phyloP scores from a whole-genome alignment of 192 early-diverging fungal genomes.

The Coemansia sp. region DNA sequence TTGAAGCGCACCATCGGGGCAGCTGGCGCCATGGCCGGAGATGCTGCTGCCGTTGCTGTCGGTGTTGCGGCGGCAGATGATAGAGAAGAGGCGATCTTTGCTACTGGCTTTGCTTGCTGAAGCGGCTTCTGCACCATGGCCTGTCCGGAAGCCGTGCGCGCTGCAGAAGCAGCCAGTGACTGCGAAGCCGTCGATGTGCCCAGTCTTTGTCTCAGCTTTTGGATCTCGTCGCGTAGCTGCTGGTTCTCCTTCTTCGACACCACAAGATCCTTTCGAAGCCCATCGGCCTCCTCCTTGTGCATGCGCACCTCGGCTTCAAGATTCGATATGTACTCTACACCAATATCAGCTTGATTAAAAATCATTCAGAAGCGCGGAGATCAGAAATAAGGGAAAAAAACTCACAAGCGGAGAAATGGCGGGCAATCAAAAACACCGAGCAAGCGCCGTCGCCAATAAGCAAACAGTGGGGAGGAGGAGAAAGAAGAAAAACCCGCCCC shows the following conservation, averaged over 20 bases:
- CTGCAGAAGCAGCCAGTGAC: neutral
- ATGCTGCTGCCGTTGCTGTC: neutral
- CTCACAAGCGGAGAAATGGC: slow-evolving; percentile 13
- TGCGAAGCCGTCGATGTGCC: slow-evolving; percentile 11
- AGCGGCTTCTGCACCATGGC: neutral
- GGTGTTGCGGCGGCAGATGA: neutral
- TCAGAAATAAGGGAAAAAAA: slow-evolving; percentile 8
- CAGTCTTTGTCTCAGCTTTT: slow-evolving; percentile 25
- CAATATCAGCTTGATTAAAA: neutral
- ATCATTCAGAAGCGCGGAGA: neutral
- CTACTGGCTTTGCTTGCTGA: neutral
- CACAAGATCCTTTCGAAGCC: slow-evolving; percentile 50
- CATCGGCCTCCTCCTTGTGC: slow-evolving; percentile 57
- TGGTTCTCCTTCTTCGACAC: slow-evolving; percentile 34
- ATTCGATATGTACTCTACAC: slow-evolving; percentile 61
- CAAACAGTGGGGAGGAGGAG: neutral
- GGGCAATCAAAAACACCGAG: slow-evolving; percentile 4
- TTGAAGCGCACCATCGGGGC: slow-evolving; percentile 38
- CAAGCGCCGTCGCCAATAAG: neutral
- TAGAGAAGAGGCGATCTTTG: no score
- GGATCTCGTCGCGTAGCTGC: slow-evolving; percentile 46
- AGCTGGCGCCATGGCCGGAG: slow-evolving; percentile 1
- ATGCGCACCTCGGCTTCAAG: slow-evolving; percentile 62
- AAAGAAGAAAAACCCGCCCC: neutral
- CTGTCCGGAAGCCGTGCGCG: slow-evolving; percentile 3